A percentile compares a stretch with the other conserved stretches of the same genome.
phyloP scores from a whole-genome alignment of 306 rosid genomes.

The Lathyrus sativus region DNA sequence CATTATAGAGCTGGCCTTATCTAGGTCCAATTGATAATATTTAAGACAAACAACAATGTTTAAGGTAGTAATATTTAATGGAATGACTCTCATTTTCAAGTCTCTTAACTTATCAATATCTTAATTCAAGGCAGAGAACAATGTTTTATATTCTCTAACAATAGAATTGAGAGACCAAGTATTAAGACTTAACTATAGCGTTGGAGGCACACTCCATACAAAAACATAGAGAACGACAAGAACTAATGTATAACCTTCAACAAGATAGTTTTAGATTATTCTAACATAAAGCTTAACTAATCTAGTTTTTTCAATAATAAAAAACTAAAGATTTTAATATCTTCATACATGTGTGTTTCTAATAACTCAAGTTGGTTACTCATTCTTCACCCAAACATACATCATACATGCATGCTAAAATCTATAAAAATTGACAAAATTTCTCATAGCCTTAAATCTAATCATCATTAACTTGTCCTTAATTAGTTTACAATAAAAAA shows the following conservation, averaged over 20 bases:
- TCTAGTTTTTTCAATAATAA: not conserved
- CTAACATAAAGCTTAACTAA: not conserved
- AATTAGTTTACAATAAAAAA: slow-evolving; percentile 11
- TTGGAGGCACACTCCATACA: not conserved
- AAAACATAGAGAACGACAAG: not conserved
- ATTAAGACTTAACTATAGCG: too few species aligned
- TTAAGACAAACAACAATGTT: too few species aligned
- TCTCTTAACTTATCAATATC: not conserved
- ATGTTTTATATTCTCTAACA: not conserved
- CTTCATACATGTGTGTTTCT: not conserved
- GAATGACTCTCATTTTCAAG: too few species aligned
- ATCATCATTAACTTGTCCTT: not conserved
- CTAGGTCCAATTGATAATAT: too few species aligned
- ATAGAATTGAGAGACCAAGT: not conserved
- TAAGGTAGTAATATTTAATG: too few species aligned
- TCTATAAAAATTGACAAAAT: not conserved
- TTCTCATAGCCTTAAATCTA: not conserved
- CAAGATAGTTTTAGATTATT: not conserved
- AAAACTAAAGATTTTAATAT: not conserved
- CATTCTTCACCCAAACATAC: not conserved
- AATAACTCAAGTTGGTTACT: not conserved
- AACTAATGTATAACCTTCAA: not conserved
- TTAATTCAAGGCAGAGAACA: not conserved
- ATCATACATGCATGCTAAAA: not conserved
- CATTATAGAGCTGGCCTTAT: too few species aligned